Evolutionary conservation across 768 basidiomycete species (phyloP), one percentile per base, ranked within the genome.

Genomic region (Leccinum obscurum): DNA sequence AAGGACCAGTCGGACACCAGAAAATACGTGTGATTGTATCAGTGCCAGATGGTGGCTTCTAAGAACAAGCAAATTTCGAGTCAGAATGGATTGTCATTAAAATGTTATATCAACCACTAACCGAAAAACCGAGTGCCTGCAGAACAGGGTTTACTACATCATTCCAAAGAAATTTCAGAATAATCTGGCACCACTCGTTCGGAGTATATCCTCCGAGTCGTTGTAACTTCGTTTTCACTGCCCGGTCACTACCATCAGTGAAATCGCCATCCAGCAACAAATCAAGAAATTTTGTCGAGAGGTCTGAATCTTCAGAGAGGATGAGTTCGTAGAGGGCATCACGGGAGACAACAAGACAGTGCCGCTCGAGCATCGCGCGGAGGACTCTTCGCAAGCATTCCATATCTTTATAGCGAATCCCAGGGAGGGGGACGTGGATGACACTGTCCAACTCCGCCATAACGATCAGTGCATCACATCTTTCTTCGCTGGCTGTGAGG

Each of bases 151-250:
- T 44, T 20, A 11, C n/a, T 5, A 20, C n/a, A 1, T 4, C 2
- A 0, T 5, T n/a, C 41, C 41, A 44, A 10, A 44, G 41, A 10
- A 4, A 1, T 44, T 10, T 4, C n/a, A 20, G 4, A 44, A 44
- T 1, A 0, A 20, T 20, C n/a, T 44, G 41, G n/a, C 0, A 44
- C 41, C 5, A 10, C n/a, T 44, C 41, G 4, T 20, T 10, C 4
- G 41, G 41, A 44, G 41, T 44, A 44, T 44, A 20, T 44, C 5
- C n/a, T 9, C 4, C 4, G 9, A n/a, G 10, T n/a, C 41, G n/a
- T 44, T 20, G n/a, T 44, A 4, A 0, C 2, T 4, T 44, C n/a
- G n/a, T 5, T n/a, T 11, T 4, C 17, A 2, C n/a, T 10, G 0
- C 17, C n/a, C 7, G 1, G 3, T 44, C 10, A 4, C n/a, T 0